Conservation (phyloP, 176 grass and related monocot species). For the Avena insularis region DNA sequence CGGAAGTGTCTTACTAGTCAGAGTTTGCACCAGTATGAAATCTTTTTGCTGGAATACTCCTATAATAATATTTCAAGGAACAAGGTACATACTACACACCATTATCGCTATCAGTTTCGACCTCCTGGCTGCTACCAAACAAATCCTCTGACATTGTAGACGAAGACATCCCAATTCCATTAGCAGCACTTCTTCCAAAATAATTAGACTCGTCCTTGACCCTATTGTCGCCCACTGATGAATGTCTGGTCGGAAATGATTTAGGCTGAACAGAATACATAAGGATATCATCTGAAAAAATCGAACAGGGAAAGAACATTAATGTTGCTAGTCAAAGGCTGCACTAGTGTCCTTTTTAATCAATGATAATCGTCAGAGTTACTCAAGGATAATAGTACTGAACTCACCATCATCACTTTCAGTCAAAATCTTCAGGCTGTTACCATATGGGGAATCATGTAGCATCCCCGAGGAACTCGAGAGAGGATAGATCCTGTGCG, state of each 20-base stretch:
- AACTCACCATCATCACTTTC: constrained; percentile 33
- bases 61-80: constrained; percentile 15
- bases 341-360: not conserved
- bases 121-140: not conserved
- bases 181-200: constrained; percentile 28
- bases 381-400: constrained; percentile 1
- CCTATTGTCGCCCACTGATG: constrained; percentile 7
- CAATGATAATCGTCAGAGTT: not conserved
- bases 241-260: constrained; percentile 33
- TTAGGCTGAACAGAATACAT: constrained; percentile 8
- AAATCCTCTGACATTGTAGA: constrained; percentile 31
- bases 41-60: not conserved
- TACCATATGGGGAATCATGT: constrained; percentile 28
- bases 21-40: constrained; percentile 4
- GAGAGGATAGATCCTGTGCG: constrained; percentile 7
- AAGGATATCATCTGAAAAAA: constrained; percentile 20
- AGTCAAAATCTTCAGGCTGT: not conserved
- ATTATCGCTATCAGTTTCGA: constrained; percentile 12
- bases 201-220: constrained; percentile 40
- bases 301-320: not conserved
- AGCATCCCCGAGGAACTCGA: constrained; percentile 30
- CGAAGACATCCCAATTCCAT: constrained; percentile 34
- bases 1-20: constrained; percentile 1
- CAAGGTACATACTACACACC: constrained; percentile 24
- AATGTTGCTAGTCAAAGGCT: not conserved